Evolutionary conservation across 176 grass and related monocot genomes (phyloP).

Genomic region (Ampelocalamus luodianensis): DNA sequence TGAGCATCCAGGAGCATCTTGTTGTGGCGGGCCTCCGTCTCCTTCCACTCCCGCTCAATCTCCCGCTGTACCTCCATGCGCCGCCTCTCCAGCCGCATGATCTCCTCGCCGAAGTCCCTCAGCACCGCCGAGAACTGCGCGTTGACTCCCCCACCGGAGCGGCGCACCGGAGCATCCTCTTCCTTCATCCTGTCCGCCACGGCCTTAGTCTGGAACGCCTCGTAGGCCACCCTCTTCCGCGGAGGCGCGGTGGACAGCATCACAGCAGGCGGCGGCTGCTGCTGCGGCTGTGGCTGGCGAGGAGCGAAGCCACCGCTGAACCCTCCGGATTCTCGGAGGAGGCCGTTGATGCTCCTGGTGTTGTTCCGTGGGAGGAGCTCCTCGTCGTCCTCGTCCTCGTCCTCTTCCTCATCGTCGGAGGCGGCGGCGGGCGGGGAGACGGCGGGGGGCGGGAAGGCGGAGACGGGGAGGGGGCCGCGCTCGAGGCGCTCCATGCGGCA

Average conservation of each 20-base stretch:
- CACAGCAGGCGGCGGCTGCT: constrained; percentile 13
- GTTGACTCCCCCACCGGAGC: not conserved
- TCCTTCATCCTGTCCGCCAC: constrained; percentile 50
- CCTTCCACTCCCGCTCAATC: constrained; percentile 78
- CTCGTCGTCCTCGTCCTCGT: constrained; percentile 51
- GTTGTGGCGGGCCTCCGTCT: constrained; percentile 65
- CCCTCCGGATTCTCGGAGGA: constrained; percentile 56
- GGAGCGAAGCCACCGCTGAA: constrained; percentile 36
- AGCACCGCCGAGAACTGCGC: constrained; percentile 53
- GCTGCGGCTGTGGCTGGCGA: constrained; percentile 36
- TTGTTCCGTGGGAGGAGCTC: constrained; percentile 55
- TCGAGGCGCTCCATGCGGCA: constrained; percentile 81
- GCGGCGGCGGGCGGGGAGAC: constrained; percentile 34
- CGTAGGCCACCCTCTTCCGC: constrained; percentile 59
- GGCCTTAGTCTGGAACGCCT: constrained; percentile 39
- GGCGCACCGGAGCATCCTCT: constrained; percentile 34
- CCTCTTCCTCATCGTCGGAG: constrained; percentile 36
- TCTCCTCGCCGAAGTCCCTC: constrained; percentile 64
- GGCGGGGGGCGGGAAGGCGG: constrained; percentile 28
- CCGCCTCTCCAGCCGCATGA: constrained; percentile 77
- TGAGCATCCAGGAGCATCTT: constrained; percentile 72
- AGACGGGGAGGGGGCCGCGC: constrained; percentile 60
- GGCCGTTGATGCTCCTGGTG: constrained; percentile 76
- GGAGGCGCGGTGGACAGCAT: constrained; percentile 55
- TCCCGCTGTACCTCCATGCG: constrained; percentile 79